Percentiles rank a stretch among this genome's conserved stretches.
Evolutionary conservation across 2,329 filamentous ascomycete species (phyloP).

Genomic region (Chalara sp.): DNA sequence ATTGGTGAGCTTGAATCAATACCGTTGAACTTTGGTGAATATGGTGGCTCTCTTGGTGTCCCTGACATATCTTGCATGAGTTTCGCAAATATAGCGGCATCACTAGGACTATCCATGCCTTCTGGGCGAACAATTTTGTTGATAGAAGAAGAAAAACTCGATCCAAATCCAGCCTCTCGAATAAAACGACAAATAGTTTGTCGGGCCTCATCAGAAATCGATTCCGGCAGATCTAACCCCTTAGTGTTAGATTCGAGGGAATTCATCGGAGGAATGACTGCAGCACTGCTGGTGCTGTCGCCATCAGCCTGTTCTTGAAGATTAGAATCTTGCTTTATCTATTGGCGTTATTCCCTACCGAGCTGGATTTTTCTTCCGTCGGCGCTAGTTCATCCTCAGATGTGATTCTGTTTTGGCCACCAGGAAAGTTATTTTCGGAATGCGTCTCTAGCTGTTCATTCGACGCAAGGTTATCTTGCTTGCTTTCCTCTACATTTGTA

Average conservation of each 20-base stretch:
- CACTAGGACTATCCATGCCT: slow-evolving; percentile 17
- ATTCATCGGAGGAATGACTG: background rate
- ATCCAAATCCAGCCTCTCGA: slow-evolving; percentile 40
- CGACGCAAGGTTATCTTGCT: too few relatives aligned
- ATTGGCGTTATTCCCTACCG: background rate
- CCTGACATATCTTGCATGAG: slow-evolving; percentile 17
- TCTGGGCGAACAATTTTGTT: slow-evolving; percentile 20
- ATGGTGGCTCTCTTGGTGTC: slow-evolving; percentile 10
- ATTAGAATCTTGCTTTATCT: background rate
- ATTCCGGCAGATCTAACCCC: slow-evolving; percentile 21
- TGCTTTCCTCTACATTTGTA: too few relatives aligned
- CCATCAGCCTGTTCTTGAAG: background rate
- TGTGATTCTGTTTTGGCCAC: too few relatives aligned
- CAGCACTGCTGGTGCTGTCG: background rate
- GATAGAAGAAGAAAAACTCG: slow-evolving; percentile 35
- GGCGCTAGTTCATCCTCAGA: background rate
- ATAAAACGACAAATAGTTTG: slow-evolving; percentile 39
- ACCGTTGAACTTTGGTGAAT: slow-evolving; percentile 27
- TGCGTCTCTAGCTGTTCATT: too few relatives aligned
- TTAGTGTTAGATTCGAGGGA: background rate
- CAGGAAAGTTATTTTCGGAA: too few relatives aligned
- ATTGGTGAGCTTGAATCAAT: slow-evolving; percentile 24
- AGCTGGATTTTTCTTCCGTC: background rate
- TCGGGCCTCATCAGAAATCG: slow-evolving; percentile 19
- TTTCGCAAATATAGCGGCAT: slow-evolving; percentile 16